Evolutionary conservation across 2,329 filamentous ascomycete species (phyloP).

Genomic region (Neofusicoccum kwambonambiense): DNA sequence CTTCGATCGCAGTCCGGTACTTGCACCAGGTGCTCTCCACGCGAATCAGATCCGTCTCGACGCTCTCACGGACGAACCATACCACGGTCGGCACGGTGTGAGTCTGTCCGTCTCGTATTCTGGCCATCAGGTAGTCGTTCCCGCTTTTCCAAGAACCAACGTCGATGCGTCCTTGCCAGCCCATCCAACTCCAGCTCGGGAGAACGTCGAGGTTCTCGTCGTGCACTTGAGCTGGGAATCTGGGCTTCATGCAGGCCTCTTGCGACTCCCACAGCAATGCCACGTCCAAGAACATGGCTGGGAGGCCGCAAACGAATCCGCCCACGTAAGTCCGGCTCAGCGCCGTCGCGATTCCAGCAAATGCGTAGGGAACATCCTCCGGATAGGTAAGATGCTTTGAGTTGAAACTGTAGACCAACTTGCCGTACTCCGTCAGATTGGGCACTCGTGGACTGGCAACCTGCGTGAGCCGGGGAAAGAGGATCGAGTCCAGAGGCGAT

Average conservation of each 20-base stretch:
- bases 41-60: slow-evolving; percentile 1
- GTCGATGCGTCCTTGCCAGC: slow-evolving; percentile 19
- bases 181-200: slow-evolving; percentile 20
- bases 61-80: slow-evolving; percentile 13
- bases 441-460: neutral
- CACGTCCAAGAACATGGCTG: slow-evolving; percentile 22
- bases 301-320: slow-evolving; percentile 22
- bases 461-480: neutral
- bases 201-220: neutral
- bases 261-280: slow-evolving; percentile 22
- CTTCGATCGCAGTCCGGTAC: neutral
- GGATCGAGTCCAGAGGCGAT: neutral
- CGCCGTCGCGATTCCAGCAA: slow-evolving; percentile 18
- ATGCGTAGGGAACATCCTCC: slow-evolving; percentile 20
- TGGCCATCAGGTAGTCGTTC: neutral
- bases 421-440: neutral
- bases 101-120: neutral
- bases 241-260: slow-evolving; percentile 4
- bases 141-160: neutral
- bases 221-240: neutral
- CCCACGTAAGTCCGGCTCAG: slow-evolving; percentile 15
- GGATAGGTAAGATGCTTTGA: neutral
- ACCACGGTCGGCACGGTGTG: slow-evolving; percentile 8
- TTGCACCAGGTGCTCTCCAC: slow-evolving; percentile 13
- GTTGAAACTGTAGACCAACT: neutral